phyloP scores from a whole-genome alignment of 352 stramenopile species.

The Phytophthora vignae region DNA sequence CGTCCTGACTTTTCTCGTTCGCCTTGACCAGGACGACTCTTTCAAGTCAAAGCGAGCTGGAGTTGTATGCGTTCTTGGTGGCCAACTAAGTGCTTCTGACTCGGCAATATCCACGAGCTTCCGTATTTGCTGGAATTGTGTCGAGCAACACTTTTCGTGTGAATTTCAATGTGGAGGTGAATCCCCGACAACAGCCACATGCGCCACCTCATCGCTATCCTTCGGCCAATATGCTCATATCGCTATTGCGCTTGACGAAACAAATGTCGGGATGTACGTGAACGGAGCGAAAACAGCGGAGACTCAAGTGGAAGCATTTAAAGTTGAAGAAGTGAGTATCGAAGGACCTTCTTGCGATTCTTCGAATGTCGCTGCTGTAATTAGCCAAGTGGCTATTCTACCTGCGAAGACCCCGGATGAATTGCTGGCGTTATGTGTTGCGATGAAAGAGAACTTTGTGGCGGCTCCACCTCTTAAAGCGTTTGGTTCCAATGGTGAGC shows the following conservation, averaged over 20 bases:
- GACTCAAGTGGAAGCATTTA: slow-evolving; percentile 3
- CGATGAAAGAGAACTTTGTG: slow-evolving; percentile 59
- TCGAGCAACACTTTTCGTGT: slow-evolving; percentile 19
- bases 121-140: slow-evolving; percentile 30
- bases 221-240: slow-evolving; percentile 45
- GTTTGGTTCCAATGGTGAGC: slow-evolving; percentile 43
- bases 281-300: slow-evolving; percentile 26
- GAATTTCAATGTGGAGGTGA: slow-evolving; percentile 20
- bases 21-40: slow-evolving; percentile 36
- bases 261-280: slow-evolving; percentile 26
- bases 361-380: slow-evolving; percentile 23
- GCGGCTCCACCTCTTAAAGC: slow-evolving; percentile 51
- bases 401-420: slow-evolving; percentile 14
- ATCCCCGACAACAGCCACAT: background rate
- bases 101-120: slow-evolving; percentile 17
- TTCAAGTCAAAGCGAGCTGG: background rate
- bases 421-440: slow-evolving; percentile 38
- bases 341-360: slow-evolving; percentile 25
- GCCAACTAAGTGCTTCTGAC: slow-evolving; percentile 13
- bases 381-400: slow-evolving; percentile 63
- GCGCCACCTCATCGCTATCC: background rate
- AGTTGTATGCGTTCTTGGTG: slow-evolving; percentile 21
- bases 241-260: slow-evolving; percentile 12
- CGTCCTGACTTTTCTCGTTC: slow-evolving; percentile 59
- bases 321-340: slow-evolving; percentile 16